A percentile compares a stretch with the other conserved stretches of the same genome.
These are phyloP conservation scores for Tetrapisispora taiwanensis DNA, from an alignment of 805 yeast species.

Conservation along the genomic window DNA sequence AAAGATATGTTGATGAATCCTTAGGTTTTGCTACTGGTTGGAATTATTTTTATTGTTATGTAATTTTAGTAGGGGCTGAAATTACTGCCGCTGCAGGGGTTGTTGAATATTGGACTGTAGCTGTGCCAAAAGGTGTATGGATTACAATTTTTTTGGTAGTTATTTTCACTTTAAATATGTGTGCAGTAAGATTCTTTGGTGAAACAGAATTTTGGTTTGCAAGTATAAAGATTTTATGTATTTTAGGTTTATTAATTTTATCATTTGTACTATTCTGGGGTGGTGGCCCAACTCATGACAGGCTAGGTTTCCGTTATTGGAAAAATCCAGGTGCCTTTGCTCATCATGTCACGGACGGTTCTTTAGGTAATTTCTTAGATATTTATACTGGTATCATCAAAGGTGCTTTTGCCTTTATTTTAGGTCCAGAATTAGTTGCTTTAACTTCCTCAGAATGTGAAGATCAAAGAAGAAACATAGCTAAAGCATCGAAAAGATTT, in stretches of 20 bases:
- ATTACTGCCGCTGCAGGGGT: constrained; percentile 57
- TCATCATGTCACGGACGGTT: constrained; percentile 39
- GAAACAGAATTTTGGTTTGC: constrained; percentile 33
- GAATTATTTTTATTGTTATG: constrained; percentile 43
- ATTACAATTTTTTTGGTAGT: constrained; percentile 43
- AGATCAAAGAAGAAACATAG: constrained; percentile 49
- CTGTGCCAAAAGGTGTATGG: constrained; percentile 47
- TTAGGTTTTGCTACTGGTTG: constrained; percentile 55
- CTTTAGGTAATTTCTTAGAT: constrained; percentile 54
- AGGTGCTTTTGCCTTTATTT: constrained; percentile 56
- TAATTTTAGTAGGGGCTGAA: constrained; percentile 46
- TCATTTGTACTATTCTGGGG: constrained; percentile 42
- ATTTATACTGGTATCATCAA: constrained; percentile 53
- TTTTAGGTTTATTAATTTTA: constrained; percentile 36
- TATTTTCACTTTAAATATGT: constrained; percentile 37
- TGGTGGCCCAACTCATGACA: constrained; percentile 39
- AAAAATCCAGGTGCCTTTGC: constrained; percentile 48
- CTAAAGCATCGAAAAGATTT: constrained; percentile 52
- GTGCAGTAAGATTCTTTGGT: constrained; percentile 44
- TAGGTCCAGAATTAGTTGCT: constrained; percentile 54
- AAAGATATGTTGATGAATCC: constrained; percentile 49
- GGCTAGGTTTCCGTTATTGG: constrained; percentile 64
- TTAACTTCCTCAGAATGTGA: constrained; percentile 49
- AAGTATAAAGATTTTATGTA: constrained; percentile 36
- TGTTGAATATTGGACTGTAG: constrained; percentile 50